Evolutionary conservation across 495 filamentous ascomycete genomes (phyloP), one percentile per base, ranked within the genome.

Genomic region (Niebla homalea): DNA sequence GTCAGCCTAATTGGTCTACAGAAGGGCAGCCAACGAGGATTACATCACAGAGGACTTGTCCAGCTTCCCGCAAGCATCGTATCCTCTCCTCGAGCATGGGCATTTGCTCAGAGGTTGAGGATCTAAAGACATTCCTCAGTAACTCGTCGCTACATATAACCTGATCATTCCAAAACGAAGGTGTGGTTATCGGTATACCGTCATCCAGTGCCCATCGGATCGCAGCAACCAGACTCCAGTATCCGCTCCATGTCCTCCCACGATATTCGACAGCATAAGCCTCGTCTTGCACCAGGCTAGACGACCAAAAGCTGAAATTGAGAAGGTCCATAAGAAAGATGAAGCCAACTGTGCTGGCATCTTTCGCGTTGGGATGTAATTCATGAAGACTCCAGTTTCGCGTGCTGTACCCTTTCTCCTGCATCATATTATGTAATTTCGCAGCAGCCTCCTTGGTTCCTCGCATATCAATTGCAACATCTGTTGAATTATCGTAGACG

Each of bases 251-350:
- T 48, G 65, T 76, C 65, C 78, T 81, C 23, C 80, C 89, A 19
- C 73, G 75, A 62, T 94, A 97, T 38, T 83, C 79, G 6, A 97
- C 71, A 8, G 81, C 71, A 65, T 93, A 97, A 26, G 85, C 70
- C 54, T 83, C 72, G 11, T 76, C 70, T 29, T 78, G 73, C 19
- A 74, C 68, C 5, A 64, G 53, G 46, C 70, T 68, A 29, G 82
- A 81, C 21, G 85, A 90, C 89, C 90, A 98, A 65, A 98, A 98
- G 25, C 80, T 89, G 59, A 97, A 98, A 62, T 98, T 98, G 49
- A 98, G 70, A 14, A 98, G 63, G 61, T 98, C 92, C 87, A 97
- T 93, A 14, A 84, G 84, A 63, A 98, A 96, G 43, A 98, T 88
- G 60, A 97, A 96, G 53, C 87, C 79, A 11, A 94, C 78, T 0